phyloP scores from a whole-genome alignment of 768 basidiomycete species.

The Lepiota brunneoincarnata region DNA sequence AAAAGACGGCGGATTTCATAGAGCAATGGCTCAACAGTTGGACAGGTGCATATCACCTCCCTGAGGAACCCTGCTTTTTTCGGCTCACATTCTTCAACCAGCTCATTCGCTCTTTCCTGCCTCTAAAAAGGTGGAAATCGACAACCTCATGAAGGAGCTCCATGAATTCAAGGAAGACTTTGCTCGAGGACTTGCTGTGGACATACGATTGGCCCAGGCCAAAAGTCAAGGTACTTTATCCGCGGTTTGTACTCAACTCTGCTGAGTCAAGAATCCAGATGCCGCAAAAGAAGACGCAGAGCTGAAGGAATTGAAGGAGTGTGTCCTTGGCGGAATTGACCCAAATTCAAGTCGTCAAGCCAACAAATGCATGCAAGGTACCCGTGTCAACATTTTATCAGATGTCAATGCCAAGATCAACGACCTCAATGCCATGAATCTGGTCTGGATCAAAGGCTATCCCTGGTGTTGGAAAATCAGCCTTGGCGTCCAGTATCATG shows the following conservation, averaged over 20 bases:
- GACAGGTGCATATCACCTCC: conserved; percentile 4
- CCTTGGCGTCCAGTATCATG: conserved; percentile 15
- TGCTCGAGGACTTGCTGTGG: conserved; percentile 21
- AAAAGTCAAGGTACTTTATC: conserved; percentile 12
- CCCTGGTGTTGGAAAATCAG: conserved; percentile 24
- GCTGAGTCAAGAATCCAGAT: not conserved
- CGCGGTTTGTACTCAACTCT: not conserved
- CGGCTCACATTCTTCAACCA: conserved; percentile 1
- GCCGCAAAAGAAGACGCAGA: conserved; percentile 14
- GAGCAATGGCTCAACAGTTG: conserved; percentile 13
- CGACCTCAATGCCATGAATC: not conserved
- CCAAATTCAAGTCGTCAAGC: not conserved
- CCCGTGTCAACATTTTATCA: conserved; percentile 10
- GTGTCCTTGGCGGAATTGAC: conserved; percentile 5
- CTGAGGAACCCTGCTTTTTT: not conserved
- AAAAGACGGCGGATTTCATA: conserved; percentile 22
- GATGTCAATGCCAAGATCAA: not conserved
- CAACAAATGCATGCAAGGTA: conserved; percentile 15
- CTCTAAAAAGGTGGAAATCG: conserved; percentile 15
- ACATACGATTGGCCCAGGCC: conserved; percentile 16
- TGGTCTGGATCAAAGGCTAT: conserved; percentile 20
- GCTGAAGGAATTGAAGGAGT: conserved; percentile 14
- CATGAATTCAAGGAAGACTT: conserved; percentile 22
- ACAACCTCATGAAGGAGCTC: conserved; percentile 13
- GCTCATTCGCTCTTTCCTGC: conserved; percentile 12